Conservation (phyloP, 345 rosid genomes). For the Corymbia maculata region DNA sequence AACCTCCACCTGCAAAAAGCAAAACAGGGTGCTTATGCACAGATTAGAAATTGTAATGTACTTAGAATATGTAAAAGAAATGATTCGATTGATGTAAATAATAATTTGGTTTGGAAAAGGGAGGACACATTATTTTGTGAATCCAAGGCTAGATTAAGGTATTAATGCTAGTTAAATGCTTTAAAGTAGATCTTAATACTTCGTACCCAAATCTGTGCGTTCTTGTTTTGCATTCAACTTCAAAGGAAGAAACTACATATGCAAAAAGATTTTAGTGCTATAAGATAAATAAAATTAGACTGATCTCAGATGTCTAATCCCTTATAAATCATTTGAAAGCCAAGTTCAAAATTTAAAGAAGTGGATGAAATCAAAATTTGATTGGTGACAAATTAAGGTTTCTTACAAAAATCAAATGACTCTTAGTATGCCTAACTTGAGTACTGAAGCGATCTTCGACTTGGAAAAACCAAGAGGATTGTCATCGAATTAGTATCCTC, state of each 20-base stretch:
- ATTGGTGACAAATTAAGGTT: not conserved
- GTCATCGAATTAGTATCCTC: not conserved
- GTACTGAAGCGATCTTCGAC: not conserved
- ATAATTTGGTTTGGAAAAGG: not conserved
- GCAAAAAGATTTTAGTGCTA: not conserved
- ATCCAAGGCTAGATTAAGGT: not conserved
- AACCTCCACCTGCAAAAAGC: constrained; percentile 68
- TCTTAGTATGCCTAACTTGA: not conserved
- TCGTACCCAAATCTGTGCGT: not conserved
- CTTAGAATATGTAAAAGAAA: not conserved
- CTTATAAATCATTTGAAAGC: not conserved
- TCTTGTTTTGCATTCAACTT: not conserved
- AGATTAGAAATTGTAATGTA: not conserved
- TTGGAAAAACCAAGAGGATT: not conserved
- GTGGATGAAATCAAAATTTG: not conserved
- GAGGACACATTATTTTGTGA: not conserved
- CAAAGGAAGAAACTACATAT: not conserved
- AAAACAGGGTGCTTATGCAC: not conserved
- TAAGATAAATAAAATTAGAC: not conserved
- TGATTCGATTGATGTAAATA: not conserved
- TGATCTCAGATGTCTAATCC: not conserved
- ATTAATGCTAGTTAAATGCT: not conserved
- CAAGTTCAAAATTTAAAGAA: not conserved
- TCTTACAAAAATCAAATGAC: not conserved
- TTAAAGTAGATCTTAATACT: not conserved